Percentiles rank a stretch among this genome's conserved stretches.
These are phyloP conservation scores for Perilla frutescens DNA, from an alignment of 257 asterid species.

Conservation along the genomic window DNA sequence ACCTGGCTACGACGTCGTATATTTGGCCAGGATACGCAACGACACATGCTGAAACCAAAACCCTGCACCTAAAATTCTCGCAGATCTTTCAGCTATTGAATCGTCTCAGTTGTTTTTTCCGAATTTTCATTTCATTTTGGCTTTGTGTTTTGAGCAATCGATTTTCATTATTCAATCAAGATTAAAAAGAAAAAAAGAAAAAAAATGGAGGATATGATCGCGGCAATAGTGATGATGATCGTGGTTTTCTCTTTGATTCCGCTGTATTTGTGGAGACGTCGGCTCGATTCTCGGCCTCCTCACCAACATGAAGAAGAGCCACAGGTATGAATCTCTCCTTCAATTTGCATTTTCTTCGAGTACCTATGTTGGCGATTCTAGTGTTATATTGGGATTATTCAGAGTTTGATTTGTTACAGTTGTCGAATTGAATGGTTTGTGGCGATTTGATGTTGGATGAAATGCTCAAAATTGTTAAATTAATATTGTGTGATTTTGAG, in stretches of 20 bases:
- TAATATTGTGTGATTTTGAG: slow-evolving; percentile 2
- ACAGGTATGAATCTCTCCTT: slow-evolving; percentile 54
- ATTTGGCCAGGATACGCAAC: neutral
- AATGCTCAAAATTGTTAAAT: neutral
- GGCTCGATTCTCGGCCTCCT: slow-evolving; percentile 55
- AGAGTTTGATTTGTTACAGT: slow-evolving; percentile 1
- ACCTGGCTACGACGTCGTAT: slow-evolving; percentile 23
- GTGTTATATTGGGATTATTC: neutral
- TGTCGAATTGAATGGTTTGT: slow-evolving; percentile 1
- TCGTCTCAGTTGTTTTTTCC: neutral
- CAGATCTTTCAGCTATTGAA: neutral
- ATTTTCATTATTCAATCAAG: slow-evolving; percentile 3
- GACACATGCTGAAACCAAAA: slow-evolving; percentile 9
- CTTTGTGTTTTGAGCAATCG: slow-evolving; percentile 17
- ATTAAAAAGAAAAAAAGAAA: neutral
- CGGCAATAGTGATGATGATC: slow-evolving; percentile 69
- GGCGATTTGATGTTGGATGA: neutral
- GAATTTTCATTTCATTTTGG: neutral
- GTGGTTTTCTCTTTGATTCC: slow-evolving; percentile 73
- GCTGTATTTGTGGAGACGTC: slow-evolving; percentile 90
- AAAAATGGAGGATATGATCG: slow-evolving; percentile 75
- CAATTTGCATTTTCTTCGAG: neutral
- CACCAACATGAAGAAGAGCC: slow-evolving; percentile 70
- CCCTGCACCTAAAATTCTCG: slow-evolving; percentile 20
- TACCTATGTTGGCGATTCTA: slow-evolving; percentile 6